phyloP scores from a whole-genome alignment of 129 eudicot species.

The Glebionis coronaria region DNA sequence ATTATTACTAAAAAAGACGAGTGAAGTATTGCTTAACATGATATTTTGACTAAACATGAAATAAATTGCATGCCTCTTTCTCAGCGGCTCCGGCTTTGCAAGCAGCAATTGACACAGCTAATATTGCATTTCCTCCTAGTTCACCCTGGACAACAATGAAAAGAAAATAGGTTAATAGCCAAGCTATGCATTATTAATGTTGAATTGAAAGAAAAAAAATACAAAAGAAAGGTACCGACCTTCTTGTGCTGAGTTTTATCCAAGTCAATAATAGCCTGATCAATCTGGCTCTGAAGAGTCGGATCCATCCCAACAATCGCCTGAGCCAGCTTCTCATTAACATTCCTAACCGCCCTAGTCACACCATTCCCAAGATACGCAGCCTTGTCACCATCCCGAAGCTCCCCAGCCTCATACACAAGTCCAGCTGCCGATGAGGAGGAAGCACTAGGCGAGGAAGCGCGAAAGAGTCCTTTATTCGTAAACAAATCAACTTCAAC shows the following conservation, averaged over 20 bases:
- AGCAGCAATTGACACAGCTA: slow-evolving; percentile 92
- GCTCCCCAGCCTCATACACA: slow-evolving; percentile 79
- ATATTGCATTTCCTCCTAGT: slow-evolving; percentile 94
- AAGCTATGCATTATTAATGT: too few species aligned
- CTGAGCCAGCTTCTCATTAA: slow-evolving; percentile 88
- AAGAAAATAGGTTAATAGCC: too few species aligned
- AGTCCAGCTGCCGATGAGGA: slow-evolving; percentile 55
- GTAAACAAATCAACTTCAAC: slow-evolving; percentile 89
- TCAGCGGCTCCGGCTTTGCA: slow-evolving; percentile 97
- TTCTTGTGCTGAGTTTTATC: slow-evolving; percentile 85
- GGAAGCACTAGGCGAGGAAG: slow-evolving; percentile 79
- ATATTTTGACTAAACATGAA: not conserved
- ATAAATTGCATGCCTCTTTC: slow-evolving; percentile 50
- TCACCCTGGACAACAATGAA: too few species aligned
- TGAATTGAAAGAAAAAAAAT: too few species aligned
- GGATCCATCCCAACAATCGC: slow-evolving; percentile 98
- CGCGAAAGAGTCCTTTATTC: slow-evolving; percentile 88
- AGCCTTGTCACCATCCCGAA: slow-evolving; percentile 90
- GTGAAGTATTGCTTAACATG: too few species aligned
- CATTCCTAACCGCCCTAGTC: slow-evolving; percentile 69
- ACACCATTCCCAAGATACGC: slow-evolving; percentile 92
- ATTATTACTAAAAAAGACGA: not conserved
- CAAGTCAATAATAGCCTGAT: slow-evolving; percentile 90
- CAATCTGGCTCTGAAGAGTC: slow-evolving; percentile 87
- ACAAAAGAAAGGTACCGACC: too few species aligned